Base-by-base conservation (phyloP, 2,329 filamentous ascomycete species). In the Ampelomyces quisqualis region DNA sequence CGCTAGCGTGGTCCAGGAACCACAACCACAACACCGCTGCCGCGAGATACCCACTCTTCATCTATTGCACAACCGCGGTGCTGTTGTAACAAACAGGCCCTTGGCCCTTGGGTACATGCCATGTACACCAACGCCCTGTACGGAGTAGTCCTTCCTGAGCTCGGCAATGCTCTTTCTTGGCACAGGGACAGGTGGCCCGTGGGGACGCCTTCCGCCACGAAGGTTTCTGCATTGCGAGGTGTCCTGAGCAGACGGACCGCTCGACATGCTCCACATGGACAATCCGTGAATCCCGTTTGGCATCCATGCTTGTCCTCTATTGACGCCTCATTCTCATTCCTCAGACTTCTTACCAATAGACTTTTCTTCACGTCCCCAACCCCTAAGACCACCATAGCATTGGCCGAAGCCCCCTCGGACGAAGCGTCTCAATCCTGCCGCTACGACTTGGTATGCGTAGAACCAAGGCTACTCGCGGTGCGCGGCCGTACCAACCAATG, bases 381-480 rank as follows among this genome's bases (percentile, higher is more conserved):
- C n/a, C n/a, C n/a, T 28, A 13, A 14, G 6, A 28, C 26, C 13
- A 28, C 31, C 15, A 7, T 29, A 27, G 18, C 19, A n/a, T 31
- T 7, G 13, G 10, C 9, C n/a, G 24, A 23, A 13, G 22, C 10
- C 18, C 5, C 7, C n/a, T 34, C 35, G 18, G 3, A 32, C 28
- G n/a, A 33, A 11, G 22, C 14, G 11, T 34, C 30, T 18, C 22
- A 28, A 14, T 14, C 23, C 20, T 31, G 32, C 21, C 17, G 26
- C 21, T 10, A 9, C 14, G 18, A 30, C 26, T 52, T 34, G 57
- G 38, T 6, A 65, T 64, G 61, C 55, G 55, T 46, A 57, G 53
- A 37, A 65, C 64, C 24, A 62, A 59, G 36, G 40, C 58, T 40
- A 41, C 55, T 11, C 60, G 61, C 34, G 43, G 43, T 30, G 45